phyloP scores from a whole-genome alignment of 768 basidiomycete species.

The Agrocybe praecox region DNA sequence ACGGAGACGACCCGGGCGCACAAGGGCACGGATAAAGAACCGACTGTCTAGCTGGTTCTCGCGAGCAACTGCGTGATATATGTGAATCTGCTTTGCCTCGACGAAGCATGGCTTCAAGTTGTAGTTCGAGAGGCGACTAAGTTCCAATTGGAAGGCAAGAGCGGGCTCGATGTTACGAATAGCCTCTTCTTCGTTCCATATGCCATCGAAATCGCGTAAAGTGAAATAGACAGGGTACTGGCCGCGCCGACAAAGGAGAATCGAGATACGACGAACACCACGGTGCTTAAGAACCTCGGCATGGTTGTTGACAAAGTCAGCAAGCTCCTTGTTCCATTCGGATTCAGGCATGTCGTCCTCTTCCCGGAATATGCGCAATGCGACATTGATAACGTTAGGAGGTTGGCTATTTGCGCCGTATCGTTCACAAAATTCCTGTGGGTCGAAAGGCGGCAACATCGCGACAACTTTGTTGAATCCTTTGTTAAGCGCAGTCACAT shows the following conservation, averaged over 20 bases:
- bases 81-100: conserved; percentile 96
- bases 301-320: conserved; percentile 71
- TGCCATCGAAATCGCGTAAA: conserved; percentile 68
- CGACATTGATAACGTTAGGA: conserved; percentile 94
- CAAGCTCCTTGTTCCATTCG: conserved; percentile 74
- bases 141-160: conserved; percentile 95
- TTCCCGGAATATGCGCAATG: conserved; percentile 85
- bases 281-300: conserved; percentile 62
- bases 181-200: conserved; percentile 92
- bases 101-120: conserved; percentile 95
- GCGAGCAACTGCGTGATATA: conserved; percentile 92
- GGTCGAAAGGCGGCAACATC: conserved; percentile 75
- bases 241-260: conserved; percentile 88
- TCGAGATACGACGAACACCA: conserved; percentile 90
- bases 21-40: conserved; percentile 96
- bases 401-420: conserved; percentile 74
- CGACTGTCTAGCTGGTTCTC: conserved; percentile 98
- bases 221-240: conserved; percentile 97
- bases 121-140: conserved; percentile 95
- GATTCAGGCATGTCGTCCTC: conserved; percentile 77
- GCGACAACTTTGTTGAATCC: conserved; percentile 78
- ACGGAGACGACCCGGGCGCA: conserved; percentile 92
- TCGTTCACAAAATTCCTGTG: conserved; percentile 70
- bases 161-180: conserved; percentile 99
- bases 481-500: conserved; percentile 61